Base-by-base conservation (phyloP, 768 basidiomycete species). In the Favolaschia claudopus region DNA sequence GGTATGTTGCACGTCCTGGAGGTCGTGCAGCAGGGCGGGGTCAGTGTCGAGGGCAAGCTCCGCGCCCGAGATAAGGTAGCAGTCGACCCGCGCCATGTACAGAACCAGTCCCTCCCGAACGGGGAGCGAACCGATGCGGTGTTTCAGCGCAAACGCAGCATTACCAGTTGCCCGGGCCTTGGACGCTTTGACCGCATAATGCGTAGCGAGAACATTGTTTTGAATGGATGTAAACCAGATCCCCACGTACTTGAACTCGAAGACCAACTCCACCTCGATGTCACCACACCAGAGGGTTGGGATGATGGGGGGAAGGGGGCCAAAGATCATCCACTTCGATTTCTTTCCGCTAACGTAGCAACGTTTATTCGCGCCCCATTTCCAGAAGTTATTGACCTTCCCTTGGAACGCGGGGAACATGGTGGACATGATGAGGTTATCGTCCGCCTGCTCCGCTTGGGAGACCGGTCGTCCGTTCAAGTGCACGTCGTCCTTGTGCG, bases 301-400 rank as follows among this genome's bases (percentile, higher is more conserved):
- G 19, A 59, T 9, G 31, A 12, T 34, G 24, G 51, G 7, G 2
- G 12, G 44, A 37, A 27, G 19, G 19, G 20, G 25, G 36, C 68
- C 66, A 58, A 62, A 64, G 13, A 67, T 50, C 61, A 67, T 64
- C 17, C 39, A 47, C 13, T 33, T 25, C 5, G 69, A 65, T 46
- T 70, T 69, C 1, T 47, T 17, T 6, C 55, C 64, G 58, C 64
- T 72, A 32, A 72, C 60, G 10, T 48, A 29, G 54, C 67, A 55
- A 33, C 65, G 68, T 54, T 74, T 72, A 3, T 39, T 37, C 9
- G 32, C 20, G 47, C 69, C 66, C 69, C 70, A 72, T 8, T 10
- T 6, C 12, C 19, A 50, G 24, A 72, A 62, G 0, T 15, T 17
- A 13, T 55, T 44, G 32, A 71, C 36, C 25, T 64, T 65, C 1